Evolutionary conservation across 306 rosid genomes (phyloP), one percentile per base, ranked within the genome.

Genomic region (Cucurbita argyrosperma): DNA sequence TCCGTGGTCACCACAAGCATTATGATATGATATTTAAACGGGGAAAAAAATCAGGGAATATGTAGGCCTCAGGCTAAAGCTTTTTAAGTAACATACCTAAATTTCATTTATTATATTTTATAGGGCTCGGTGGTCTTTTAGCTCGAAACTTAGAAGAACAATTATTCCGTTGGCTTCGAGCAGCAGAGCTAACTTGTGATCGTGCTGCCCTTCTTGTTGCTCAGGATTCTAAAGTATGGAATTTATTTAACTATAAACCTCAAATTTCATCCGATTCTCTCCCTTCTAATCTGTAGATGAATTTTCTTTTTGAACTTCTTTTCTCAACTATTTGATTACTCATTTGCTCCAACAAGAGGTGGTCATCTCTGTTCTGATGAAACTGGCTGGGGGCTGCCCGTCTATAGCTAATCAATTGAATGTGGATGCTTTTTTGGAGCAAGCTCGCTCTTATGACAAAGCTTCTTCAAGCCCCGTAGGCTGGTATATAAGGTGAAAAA

Each of bases 161-260:
- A 79, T 71, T 94, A 73, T 81, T 91, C 50, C 99, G 97, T 75
- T 94, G 99, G 99, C 91, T 94, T 76, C 88, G 97, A 85, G 89
- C 99, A 50, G 99, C 99, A 50, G 99, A 94, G 84, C 78, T 94
- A 84, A 94, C 97, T 74, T 94, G 99, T 87, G 99, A 90, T 72
- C 97, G 97, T 57, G 99, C 97, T 40, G 97, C 99, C 76, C 96
- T 94, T 85, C 97, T 94, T 52, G 99, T 94, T 83, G 97, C 99
- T 14, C 97, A 91, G 85, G 92, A 94, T 74, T 95, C 99, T 56
- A 89, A 84, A 89, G 99, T 94, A 88, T 73, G 74, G 13, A 42
- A 37, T 67, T 21, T 47, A 65, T 72, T n/a, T 52, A 54, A 52
- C 63, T 43, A 7, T 62, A 53, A 53, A 23, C 76, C 70, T 21